Evolutionary conservation across 768 basidiomycete genomes (phyloP).

Genomic region (Auriscalpium vulgare): DNA sequence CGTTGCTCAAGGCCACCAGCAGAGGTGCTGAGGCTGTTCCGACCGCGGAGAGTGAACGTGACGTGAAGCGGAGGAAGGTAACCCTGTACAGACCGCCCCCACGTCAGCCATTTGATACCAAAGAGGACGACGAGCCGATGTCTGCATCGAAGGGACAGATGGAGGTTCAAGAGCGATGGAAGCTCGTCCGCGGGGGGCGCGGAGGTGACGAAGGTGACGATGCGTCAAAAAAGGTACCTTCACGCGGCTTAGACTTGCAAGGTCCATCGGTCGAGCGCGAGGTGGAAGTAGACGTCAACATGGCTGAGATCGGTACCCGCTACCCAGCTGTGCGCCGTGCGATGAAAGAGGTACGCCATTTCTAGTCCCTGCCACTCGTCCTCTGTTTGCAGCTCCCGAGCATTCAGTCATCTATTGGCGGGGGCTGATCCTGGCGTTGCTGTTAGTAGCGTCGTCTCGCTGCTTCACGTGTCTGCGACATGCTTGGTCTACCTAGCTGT

Average conservation of each 20-base stretch:
- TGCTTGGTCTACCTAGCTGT: conserved; percentile 22
- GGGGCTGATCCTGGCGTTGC: not conserved
- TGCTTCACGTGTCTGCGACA: conserved; percentile 16
- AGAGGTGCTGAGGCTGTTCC: not conserved
- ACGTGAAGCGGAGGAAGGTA: not conserved
- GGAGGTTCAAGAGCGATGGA: no score
- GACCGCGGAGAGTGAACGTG: conserved; percentile 2
- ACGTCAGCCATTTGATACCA: not conserved
- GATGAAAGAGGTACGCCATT: conserved; percentile 8
- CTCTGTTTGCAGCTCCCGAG: not conserved
- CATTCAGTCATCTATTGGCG: not conserved
- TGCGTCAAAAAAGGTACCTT: no score
- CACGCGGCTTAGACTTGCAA: not conserved
- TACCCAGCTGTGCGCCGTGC: conserved; percentile 4
- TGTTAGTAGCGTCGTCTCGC: conserved; percentile 25
- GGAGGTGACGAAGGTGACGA: no score
- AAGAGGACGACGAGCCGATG: no score
- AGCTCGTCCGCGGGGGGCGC: no score
- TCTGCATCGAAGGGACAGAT: no score
- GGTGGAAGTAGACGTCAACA: not conserved
- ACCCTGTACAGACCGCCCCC: conserved; percentile 9
- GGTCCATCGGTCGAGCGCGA: not conserved
- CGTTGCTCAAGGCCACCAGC: not conserved
- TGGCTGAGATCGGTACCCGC: conserved; percentile 1
- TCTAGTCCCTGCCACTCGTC: not conserved